Conservation (phyloP, 108 stramenopile genomes). For the Fistulifera solaris region DNA sequence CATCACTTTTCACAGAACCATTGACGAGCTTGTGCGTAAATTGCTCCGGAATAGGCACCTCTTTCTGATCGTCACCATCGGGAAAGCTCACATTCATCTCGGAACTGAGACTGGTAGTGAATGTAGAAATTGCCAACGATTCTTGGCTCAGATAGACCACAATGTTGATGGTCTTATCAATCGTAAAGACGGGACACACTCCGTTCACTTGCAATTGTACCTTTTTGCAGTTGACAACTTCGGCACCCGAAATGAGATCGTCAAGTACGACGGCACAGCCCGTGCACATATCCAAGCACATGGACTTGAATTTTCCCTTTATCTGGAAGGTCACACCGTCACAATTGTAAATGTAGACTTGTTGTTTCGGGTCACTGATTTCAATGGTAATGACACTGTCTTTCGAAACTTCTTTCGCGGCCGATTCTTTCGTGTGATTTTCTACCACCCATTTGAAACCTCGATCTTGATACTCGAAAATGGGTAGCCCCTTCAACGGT, state of each 20-base stretch:
- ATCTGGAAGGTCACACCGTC: constrained; percentile 83
- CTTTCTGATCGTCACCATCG: constrained; percentile 83
- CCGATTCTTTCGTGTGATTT: constrained; percentile 79
- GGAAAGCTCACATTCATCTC: constrained; percentile 97
- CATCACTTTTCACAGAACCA: constrained; percentile 58
- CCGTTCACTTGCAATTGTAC: constrained; percentile 78
- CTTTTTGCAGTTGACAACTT: constrained; percentile 91
- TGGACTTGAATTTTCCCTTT: constrained; percentile 88
- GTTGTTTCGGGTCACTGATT: constrained; percentile 83
- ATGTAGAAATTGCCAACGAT: constrained; percentile 47
- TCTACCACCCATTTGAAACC: constrained; percentile 93
- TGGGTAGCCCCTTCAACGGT: constrained; percentile 58
- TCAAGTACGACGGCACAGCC: constrained; percentile 83
- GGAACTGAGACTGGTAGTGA: constrained; percentile 83
- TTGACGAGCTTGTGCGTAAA: constrained; percentile 75
- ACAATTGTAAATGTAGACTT: constrained; percentile 85
- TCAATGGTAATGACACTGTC: constrained; percentile 72
- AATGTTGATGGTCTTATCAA: constrained; percentile 96
- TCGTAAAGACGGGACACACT: constrained; percentile 82
- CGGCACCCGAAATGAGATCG: constrained; percentile 77
- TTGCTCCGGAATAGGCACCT: constrained; percentile 97
- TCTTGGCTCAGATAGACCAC: constrained; percentile 79
- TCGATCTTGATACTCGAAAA: constrained; percentile 77
- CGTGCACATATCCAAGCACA: constrained; percentile 82
- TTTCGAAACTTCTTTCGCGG: constrained; percentile 9